A percentile compares a stretch with the other conserved stretches of the same genome.
phyloP scores from a whole-genome alignment of 2,329 filamentous ascomycete species.

The Phialocephala sp. region DNA sequence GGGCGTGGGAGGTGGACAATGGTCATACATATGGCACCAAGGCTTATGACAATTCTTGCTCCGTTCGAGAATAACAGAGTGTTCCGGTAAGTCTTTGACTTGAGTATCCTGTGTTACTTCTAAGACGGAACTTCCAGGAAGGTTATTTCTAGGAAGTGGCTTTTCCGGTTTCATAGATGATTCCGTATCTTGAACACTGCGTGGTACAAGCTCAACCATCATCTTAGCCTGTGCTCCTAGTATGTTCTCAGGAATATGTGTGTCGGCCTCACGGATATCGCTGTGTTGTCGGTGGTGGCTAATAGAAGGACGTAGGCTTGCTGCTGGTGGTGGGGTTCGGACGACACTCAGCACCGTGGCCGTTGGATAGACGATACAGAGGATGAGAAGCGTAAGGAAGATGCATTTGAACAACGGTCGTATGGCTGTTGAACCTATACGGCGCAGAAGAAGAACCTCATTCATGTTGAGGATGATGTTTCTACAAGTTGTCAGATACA shows the following conservation, averaged over 20 bases:
- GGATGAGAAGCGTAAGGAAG: neutral
- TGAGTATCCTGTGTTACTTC: no score
- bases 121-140: no score
- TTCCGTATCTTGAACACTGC: neutral
- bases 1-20: no score
- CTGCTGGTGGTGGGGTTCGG: neutral
- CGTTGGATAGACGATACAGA: slow-evolving; percentile 1
- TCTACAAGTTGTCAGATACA: neutral
- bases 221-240: neutral
- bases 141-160: no score
- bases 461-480: neutral
- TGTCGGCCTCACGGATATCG: neutral
- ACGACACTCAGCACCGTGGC: neutral
- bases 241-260: neutral
- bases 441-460: neutral
- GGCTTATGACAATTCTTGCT: no score
- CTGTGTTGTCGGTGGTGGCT: neutral
- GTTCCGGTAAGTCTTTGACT: no score
- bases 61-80: no score
- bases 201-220: slow-evolving; percentile 4
- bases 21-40: no score
- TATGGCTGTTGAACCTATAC: neutral
- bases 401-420: neutral
- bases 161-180: neutral
- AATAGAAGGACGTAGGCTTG: neutral